Base-by-base conservation (phyloP, 2,329 filamentous ascomycete genomes). In the Aspergillus calidoustus region DNA sequence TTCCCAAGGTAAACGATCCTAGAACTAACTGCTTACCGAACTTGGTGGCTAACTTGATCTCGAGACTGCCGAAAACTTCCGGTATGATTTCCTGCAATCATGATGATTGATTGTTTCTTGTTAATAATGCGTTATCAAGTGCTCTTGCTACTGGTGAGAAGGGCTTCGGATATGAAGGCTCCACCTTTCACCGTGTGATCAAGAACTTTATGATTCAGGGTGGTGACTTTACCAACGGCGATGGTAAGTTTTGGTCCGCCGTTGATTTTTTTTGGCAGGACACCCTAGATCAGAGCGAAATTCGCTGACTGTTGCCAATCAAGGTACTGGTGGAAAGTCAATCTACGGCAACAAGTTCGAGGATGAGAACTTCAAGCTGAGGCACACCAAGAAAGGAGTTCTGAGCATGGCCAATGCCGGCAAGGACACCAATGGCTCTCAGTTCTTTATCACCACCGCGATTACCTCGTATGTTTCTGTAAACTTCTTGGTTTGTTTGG, bases 331-430 rank as follows among this genome's bases (percentile, higher is more conserved):
- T 65, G 87, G 87, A 67, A 88, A 88, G 80, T 88, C 85, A 62
- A 89, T 89, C 76, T 89, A 89, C 72, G 87, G 87, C 66, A 78
- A 81, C 64, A 89, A 88, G 78, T 89, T 90, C 76, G 78, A 82
- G 55, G 87, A 90, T 68, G 87, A 90, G 83, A 90, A 89, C 83
- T 89, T 90, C 81, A 89, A 89, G 81, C 80, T 89, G 72, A 87
- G 87, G 79, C 87, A 89, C 80, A 87, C 80, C 77, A 86, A 86
- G 77, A 86, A 84, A 74, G 86, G 86, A 62, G 80, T 87, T 59
- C 77, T 90, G 65, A 87, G 83, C 80, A 89, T 87, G 87, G 87
- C 85, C 69, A 89, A 88, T 77, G 80, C 84, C 59, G 86, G 86
- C 73, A 85, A 86, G 74, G 84, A 88, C 71, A 89, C 86, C 72